Evolutionary conservation across 768 basidiomycete species (phyloP).

Genomic region (Leccinum uliginosum): DNA sequence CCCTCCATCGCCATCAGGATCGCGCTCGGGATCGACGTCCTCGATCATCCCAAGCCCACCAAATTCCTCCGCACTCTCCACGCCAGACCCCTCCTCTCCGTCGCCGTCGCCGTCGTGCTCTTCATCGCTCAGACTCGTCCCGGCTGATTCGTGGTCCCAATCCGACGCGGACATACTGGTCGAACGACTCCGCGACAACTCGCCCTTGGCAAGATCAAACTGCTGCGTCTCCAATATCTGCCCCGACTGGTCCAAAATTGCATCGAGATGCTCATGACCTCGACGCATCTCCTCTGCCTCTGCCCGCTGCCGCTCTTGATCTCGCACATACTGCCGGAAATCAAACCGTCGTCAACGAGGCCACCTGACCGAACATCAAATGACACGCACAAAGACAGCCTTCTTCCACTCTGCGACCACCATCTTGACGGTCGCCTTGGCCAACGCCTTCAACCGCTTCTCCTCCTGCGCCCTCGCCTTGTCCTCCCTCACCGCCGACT

Average conservation of each 20-base stretch:
- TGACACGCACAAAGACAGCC: conserved; percentile 67
- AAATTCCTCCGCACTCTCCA: conserved; percentile 36
- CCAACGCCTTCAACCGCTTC: conserved; percentile 57
- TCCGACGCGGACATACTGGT: conserved; percentile 40
- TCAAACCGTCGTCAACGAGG: background rate
- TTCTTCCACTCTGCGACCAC: conserved; percentile 84
- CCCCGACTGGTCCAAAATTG: conserved; percentile 85
- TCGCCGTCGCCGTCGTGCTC: conserved; percentile 17
- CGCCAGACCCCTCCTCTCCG: conserved; percentile 23
- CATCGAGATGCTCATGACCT: conserved; percentile 84
- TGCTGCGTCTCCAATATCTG: conserved; percentile 84
- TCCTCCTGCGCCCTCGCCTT: conserved; percentile 59
- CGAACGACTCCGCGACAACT: conserved; percentile 52
- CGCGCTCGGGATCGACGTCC: conserved; percentile 4
- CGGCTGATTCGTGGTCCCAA: conserved; percentile 17
- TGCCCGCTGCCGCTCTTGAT: conserved; percentile 54
- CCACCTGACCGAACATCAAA: background rate
- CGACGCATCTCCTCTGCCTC: conserved; percentile 76
- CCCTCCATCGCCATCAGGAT: conserved; percentile 6
- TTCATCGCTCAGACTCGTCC: conserved; percentile 20
- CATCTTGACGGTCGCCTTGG: conserved; percentile 66
- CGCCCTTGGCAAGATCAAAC: conserved; percentile 54
- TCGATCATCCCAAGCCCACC: conserved; percentile 27
- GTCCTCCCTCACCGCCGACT: conserved; percentile 57
- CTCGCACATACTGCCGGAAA: conserved; percentile 60